Base-by-base conservation (phyloP, 805 yeast species). In the Sugiyamaella marilandica region DNA sequence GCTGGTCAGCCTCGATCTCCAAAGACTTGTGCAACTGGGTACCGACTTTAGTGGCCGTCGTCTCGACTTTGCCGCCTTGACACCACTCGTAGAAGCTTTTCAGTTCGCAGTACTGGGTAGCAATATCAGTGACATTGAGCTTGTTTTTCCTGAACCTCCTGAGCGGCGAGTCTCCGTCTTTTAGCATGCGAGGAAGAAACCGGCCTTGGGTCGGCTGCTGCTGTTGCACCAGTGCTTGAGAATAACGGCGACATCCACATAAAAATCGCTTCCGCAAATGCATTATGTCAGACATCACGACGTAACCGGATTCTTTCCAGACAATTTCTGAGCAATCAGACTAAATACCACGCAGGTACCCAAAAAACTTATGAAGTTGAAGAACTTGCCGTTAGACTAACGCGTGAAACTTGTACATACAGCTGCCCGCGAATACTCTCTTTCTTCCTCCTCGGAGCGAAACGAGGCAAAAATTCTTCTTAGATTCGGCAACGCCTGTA, bases 391-490 rank as follows among this genome's bases (percentile, higher is more conserved):
- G 14, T 34, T 21, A 14, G 44, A 11, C 24, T 16, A n/a, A 18
- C 14, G n/a, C 10, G 18, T 13, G 2, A 5, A 10, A 29, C 5
- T 47, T 36, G 41, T 10, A 45, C 56, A 36, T 49, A 53, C 53
- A 18, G 96, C 96, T 56, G 78, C 75, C 46, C 96, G 72, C 0
- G 95, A 86, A 60, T 81, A 84, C 49, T 75, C 71, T 48, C 91
- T 72, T 65, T 89, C 96, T 61, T 88, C 96, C 59, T 88, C 95
- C 57, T 87, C 95, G 1, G 94, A 80, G 16, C 96, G 70, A 63
- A 88, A 87, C 3, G 94, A 84, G 19, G 90, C 82, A 64, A 88
- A 88, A 41, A 88, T 84, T 53, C 87, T 73, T 46, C 96, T 71
- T 41, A 89, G 79, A 62, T 89, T 87, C 43, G 87, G 89, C 43